A percentile compares a stretch with the other conserved stretches of the same genome.
Conservation (phyloP, 768 basidiomycete species). For the Podaxis mareebaensis region DNA sequence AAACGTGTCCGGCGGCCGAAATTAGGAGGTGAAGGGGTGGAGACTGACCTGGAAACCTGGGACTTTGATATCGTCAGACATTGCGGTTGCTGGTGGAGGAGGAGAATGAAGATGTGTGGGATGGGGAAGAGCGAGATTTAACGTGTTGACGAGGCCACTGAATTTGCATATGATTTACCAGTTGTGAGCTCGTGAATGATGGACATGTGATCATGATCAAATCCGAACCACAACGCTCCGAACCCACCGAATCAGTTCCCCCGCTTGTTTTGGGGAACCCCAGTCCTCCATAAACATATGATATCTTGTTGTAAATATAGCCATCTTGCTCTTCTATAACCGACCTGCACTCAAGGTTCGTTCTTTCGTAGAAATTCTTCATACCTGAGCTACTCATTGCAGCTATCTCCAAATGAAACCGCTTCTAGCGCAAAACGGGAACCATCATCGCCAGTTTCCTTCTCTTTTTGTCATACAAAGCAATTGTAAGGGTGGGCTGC, state of each 20-base stretch:
- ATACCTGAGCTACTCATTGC: neutral
- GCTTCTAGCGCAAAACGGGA: slow-evolving; percentile 7
- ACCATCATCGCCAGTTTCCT: neutral
- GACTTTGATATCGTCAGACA: slow-evolving; percentile 71
- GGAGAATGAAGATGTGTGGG: neutral
- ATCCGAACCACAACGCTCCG: neutral
- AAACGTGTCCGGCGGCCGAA: neutral
- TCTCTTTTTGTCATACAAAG: neutral
- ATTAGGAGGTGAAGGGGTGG: neutral
- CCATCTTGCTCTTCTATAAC: neutral
- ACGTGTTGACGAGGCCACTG: neutral
- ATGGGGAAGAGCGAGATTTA: slow-evolving; percentile 3
- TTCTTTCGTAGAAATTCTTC: too few species aligned
- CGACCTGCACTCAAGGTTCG: neutral
- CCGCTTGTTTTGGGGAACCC: neutral
- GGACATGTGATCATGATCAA: neutral
- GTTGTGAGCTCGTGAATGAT: neutral
- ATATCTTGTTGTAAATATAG: neutral
- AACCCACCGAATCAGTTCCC: neutral
- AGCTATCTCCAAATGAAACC: neutral
- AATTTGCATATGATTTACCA: slow-evolving; percentile 15
- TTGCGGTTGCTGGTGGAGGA: slow-evolving; percentile 29
- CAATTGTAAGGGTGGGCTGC: slow-evolving; percentile 3
- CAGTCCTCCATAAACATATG: neutral
- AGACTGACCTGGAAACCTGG: slow-evolving; percentile 68